Base-by-base conservation (phyloP, 805 yeast species). In the Grigorovia jiainica region DNA sequence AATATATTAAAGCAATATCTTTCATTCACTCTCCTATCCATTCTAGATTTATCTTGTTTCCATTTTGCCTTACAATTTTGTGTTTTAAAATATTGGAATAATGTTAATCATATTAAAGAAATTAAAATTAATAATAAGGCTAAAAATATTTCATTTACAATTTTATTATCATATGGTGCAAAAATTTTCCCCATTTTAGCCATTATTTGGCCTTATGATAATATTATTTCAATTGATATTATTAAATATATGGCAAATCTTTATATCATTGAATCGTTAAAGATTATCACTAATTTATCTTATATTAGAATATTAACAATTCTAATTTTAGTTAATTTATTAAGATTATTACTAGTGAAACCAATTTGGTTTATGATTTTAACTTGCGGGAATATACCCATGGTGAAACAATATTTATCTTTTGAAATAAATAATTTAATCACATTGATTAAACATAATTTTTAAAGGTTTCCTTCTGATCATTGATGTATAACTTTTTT, bases 141-240 rank as follows among this genome's bases (percentile, higher is more conserved):
- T n/a, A 52, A 38, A 29, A 43, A 34, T 49, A 59, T 89, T 15
- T 71, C 87, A 1, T 71, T 79, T 8, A 82, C 95, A 0, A 70
- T 87, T 1, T 57, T 89, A 36, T 71, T 87, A 5, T 79, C 97
- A 0, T 78, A 86, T 35, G 77, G 85, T 1, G 80, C 90, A 32
- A 86, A 83, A 55, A 67, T 90, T 18, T 80, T 90, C 47, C 98
- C 98, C 0, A 82, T 92, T 16, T 69, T 92, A 27, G 90, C 90
- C 89, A 68, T 92, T 25, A 90, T 92, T 29, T 92, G 99, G 99
- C 92, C 95, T 0, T 92, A 92, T 55, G 96, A 92, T 55, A 75
- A 83, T n/a, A 69, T 81, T 1, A 68, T 82, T 3, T 80, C 82
- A 0, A 72, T 78, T 17, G 65, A 67, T 5, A 64, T 78, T 8